These are phyloP conservation scores for Neonectria punicea DNA, from an alignment of 2,329 filamentous ascomycete species.

Conservation along the genomic window DNA sequence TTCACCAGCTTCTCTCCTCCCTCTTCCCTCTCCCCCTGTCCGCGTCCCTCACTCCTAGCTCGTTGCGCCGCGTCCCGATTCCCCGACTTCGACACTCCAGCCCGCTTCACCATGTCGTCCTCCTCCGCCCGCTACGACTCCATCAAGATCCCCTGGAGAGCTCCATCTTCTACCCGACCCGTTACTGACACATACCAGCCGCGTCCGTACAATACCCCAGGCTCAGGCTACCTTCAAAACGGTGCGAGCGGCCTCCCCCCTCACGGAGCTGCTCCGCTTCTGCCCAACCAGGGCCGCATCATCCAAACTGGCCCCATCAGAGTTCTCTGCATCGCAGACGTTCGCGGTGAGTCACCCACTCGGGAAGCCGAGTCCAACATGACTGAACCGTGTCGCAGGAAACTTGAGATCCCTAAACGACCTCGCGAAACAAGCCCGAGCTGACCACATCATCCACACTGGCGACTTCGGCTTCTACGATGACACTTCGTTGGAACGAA, in stretches of 20 bases:
- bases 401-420: constrained; percentile 97
- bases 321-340: constrained; percentile 77
- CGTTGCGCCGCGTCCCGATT: constrained; percentile 14
- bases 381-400: constrained; percentile 64
- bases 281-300: constrained; percentile 74
- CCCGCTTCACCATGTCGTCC: constrained; percentile 18
- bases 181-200: constrained; percentile 48
- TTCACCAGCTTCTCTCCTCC: constrained; percentile 2
- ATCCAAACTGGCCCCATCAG: constrained; percentile 73
- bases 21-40: constrained; percentile 4
- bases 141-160: constrained; percentile 11
- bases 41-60: background rate
- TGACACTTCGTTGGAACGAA: constrained; percentile 92
- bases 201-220: constrained; percentile 60
- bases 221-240: constrained; percentile 72
- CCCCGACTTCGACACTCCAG: constrained; percentile 11
- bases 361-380: constrained; percentile 27
- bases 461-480: constrained; percentile 99
- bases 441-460: constrained; percentile 98
- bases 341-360: constrained; percentile 65
- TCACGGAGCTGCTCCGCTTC: constrained; percentile 70
- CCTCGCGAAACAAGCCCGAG: constrained; percentile 91
- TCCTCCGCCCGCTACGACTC: constrained; percentile 2
- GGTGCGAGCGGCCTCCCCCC: constrained; percentile 64
- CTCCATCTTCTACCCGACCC: constrained; percentile 8